Base-by-base conservation (phyloP, 257 asterid species). In the Nicotiana sylvestris region DNA sequence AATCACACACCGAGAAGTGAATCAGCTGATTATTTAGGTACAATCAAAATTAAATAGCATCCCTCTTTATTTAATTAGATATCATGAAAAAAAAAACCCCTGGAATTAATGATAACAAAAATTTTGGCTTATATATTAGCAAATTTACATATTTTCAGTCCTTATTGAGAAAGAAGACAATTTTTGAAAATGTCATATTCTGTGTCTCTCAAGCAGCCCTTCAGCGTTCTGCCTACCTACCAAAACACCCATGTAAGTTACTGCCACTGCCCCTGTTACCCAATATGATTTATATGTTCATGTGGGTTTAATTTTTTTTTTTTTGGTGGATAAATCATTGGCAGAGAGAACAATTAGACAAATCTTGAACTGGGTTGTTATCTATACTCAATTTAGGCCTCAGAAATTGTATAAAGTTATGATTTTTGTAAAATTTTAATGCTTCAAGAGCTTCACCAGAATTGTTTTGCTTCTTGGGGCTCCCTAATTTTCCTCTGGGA, bases 201-300 rank as follows among this genome's bases (percentile, higher is more conserved):
- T 35, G 8, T 86, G 81, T 87, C 88, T 77, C 91, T 91, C 86
- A 84, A 86, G 83, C 91, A 93, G 67, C 70, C 85, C 21, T 16
- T 81, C 32, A 67, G 82, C 58, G 43, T 86, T 56, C 70, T 65
- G 49, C 82, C 90, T 17, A 53, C 82, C 9, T 77, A 84, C 62
- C 80, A 86, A 46, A 72, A 21, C 60, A 85, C 89, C 81, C 87
- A 82, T 82, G 98, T 92, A 84, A 85, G 93, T 68, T 57, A 1
- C 61, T 70, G 58, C 78, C 12, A 2, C 58, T 17, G 4, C 0
- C 65, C 5, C 65, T 58, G 30, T n/a, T 8, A 32, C 39, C 37
- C 37, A 0, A 43, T 2, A 5, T 69, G 33, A 39, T 37, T 39
- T 39, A 12, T 70, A 12, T 72, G 10, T 69, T 9, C 21, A 4